Evolutionary conservation across 495 filamentous ascomycete genomes (phyloP), one percentile per base, ranked within the genome.

Genomic region (Podospora anserina): DNA sequence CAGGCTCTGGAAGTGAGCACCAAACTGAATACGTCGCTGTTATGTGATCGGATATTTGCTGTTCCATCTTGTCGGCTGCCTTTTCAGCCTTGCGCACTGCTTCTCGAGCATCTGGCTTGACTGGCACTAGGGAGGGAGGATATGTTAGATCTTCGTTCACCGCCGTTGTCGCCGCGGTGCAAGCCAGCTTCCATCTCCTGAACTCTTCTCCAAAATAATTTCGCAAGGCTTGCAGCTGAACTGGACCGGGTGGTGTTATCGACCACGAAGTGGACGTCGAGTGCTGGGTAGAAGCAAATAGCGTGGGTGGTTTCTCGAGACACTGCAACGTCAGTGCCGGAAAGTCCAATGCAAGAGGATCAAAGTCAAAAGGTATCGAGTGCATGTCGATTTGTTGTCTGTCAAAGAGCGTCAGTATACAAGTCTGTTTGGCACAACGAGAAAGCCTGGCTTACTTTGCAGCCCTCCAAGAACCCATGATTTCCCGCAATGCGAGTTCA

Each of bases 401-500:
- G 79, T 78, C 28, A 76, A 77, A 44, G 28, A 32, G 62, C 34
- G 67, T 67, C 39, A 69, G 75, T 13, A 39, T 73, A 56, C 76
- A 77, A 16, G 74, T 75, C 20, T 18, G n/a, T 15, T 4, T 4
- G 30, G 55, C 39, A 56, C 18, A 9, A 28, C 39, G 20, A 18
- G 28, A 27, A 18, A 59, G 39, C 39, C 27, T 15, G 16, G 72
- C 87, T 67, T 83, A 94, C 92, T 88, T 93, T 60, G 93, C 92
- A 69, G 92, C 92, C 74, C 90, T 88, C 68, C 93, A 83, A 68
- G 88, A 93, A 59, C 88, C 87, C 18, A 96, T 79, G 54, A 96
- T 82, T 75, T 97, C 93, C 66, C 89, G 82, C 72, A 97, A 79
- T 9, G 93, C 93, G 71, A 96, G 75, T 78, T 97, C 92, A n/a